phyloP scores from a whole-genome alignment of 306 rosid genomes.

The Senna siamea region DNA sequence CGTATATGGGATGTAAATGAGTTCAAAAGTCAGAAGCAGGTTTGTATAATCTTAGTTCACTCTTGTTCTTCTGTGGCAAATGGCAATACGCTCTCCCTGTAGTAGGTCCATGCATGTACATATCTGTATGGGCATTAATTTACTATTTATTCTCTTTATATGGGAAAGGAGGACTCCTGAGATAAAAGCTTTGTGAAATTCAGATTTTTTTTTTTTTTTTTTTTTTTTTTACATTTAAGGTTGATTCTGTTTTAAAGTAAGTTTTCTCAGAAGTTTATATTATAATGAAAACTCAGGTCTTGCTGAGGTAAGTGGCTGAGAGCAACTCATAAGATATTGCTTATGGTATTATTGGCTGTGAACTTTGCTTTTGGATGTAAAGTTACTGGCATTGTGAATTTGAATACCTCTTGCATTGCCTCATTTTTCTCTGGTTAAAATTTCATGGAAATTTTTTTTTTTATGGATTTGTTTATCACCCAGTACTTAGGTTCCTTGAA shows the following conservation, averaged over 20 bases:
- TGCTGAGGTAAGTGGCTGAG: too few species aligned
- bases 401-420: too few species aligned
- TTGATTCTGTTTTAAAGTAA: background rate
- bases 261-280: background rate
- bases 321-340: background rate
- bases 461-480: conserved; percentile 1
- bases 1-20: conserved; percentile 97
- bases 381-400: too few species aligned
- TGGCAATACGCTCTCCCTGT: conserved; percentile 7
- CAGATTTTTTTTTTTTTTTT: background rate
- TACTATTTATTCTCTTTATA: background rate
- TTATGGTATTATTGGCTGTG: conserved; percentile 11
- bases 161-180: conserved; percentile 4
- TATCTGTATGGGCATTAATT: background rate
- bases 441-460: background rate
- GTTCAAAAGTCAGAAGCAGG: conserved; percentile 97
- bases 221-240: background rate
- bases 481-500: background rate
- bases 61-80: conserved; percentile 18
- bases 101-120: conserved; percentile 13
- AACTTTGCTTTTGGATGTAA: background rate
- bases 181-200: conserved; percentile 13
- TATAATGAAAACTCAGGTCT: background rate
- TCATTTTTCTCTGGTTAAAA: too few species aligned
- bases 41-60: conserved; percentile 24